Base-by-base conservation (phyloP, 345 rosid genomes). In the Aethionema arabicum region DNA sequence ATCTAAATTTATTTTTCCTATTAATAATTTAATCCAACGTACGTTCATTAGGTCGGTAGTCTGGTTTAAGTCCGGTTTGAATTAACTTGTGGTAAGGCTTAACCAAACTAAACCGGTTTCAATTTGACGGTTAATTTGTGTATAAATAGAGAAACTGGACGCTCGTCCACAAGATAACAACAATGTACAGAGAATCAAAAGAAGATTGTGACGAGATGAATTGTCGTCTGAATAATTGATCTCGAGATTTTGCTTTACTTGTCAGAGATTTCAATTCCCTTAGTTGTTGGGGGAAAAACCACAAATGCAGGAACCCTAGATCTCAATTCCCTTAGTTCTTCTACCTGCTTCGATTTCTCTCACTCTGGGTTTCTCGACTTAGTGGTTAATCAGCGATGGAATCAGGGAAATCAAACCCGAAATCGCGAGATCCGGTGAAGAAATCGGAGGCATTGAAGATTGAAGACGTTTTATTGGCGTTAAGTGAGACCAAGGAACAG, bases 391-490 rank as follows among this genome's bases (percentile, higher is more conserved):
- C 27, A 32, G 11, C 61, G 38, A 69, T 63, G 74, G 74, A 70
- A 40, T 13, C 47, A 8, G 31, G 14, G 8, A 70, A 80, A 38
- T 5, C 78, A 66, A 49, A 67, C 72, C 61, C 68, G 39, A 69
- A 35, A 52, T 53, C 79, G 9, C 52, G 67, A 72, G 71, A 73
- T 61, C 75, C 82, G 54, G 78, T 59, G 6, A 79, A 77, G 79
- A 75, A 74, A 43, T 11, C 81, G n/a, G 81, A 75, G 32, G 78
- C 85, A 4, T 64, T 75, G 8, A 71, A 87, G 29, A 82, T 92
- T 89, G 96, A 92, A 52, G 88, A 89, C 48, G 96, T 92, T 40
- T 70, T 92, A 6, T 45, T 82, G 39, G 95, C 98, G 14, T 77
- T 79, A 71, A 50, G 86, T 3, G 95, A 92, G 77, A 86, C 89